Percentiles rank a stretch among this genome's conserved stretches.
Evolutionary conservation across 306 rosid genomes (phyloP).

Genomic region (Trifolium pratense): DNA sequence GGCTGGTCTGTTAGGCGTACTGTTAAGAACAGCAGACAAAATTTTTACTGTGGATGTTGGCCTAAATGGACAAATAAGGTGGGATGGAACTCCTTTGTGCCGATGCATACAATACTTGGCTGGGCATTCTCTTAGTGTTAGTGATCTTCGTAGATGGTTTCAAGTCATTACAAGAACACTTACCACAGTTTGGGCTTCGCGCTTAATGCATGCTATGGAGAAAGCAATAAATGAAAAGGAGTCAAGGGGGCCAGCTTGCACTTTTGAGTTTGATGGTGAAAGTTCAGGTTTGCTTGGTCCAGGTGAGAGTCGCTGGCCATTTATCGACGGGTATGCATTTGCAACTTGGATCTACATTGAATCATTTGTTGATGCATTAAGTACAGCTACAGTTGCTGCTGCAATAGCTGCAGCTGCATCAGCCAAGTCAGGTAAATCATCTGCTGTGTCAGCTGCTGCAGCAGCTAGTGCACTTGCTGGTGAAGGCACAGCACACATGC

Average conservation of each 20-base stretch:
- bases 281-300: slow-evolving; percentile 99
- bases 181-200: slow-evolving; percentile 77
- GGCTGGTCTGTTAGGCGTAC: slow-evolving; percentile 92
- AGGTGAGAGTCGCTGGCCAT: slow-evolving; percentile 98
- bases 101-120: slow-evolving; percentile 92
- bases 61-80: slow-evolving; percentile 66
- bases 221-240: slow-evolving; percentile 90
- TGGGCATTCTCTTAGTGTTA: slow-evolving; percentile 85
- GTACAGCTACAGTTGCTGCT: slow-evolving; percentile 98
- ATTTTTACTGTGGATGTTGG: slow-evolving; percentile 69
- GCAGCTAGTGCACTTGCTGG: slow-evolving; percentile 99
- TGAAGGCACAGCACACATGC: slow-evolving; percentile 99
- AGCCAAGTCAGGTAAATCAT: slow-evolving; percentile 92
- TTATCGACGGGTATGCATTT: slow-evolving; percentile 89
- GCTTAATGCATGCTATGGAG: slow-evolving; percentile 86
- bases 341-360: slow-evolving; percentile 99
- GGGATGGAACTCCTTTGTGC: slow-evolving; percentile 96
- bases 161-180: slow-evolving; percentile 78
- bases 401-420: slow-evolving; percentile 99
- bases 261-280: slow-evolving; percentile 99
- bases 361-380: slow-evolving; percentile 94
- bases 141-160: slow-evolving; percentile 85
- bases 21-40: slow-evolving; percentile 82
- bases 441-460: slow-evolving; percentile 99
- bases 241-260: slow-evolving; percentile 86